Base-by-base conservation (phyloP, 1,284 basidiomycete species). In the Boletus mariae region DNA sequence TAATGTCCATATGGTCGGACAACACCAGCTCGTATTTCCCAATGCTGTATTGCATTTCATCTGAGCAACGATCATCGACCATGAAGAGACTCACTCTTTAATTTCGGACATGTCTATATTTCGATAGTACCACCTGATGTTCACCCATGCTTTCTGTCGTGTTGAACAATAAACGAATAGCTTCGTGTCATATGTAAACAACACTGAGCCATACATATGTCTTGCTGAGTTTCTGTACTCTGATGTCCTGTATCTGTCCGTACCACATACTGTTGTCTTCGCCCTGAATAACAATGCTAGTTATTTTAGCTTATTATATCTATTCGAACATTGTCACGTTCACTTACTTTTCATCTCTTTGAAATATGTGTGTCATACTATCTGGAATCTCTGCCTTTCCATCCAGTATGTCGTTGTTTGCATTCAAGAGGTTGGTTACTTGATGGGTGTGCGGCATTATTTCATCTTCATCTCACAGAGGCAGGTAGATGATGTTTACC, bases 1-100 rank as follows among this genome's bases (percentile, higher is more conserved):
- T 45, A 17, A 53, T 45, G n/a, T 53, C 47, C 15, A 45, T 15
- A 11, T 53, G 47, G 26, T 53, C 42, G 11, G 42, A 49, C 3
- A 49, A 26, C 7, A 53, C 47, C 11, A 53, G n/a, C 23, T 53
- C 42, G 6, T 17, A 26, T 17, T 26, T 38, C 8, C 46, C 46
- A 34, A 53, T 6, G 15, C 43, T 43, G 8, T 15, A 26, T 28
- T 43, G n/a, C 11, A 29, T 13, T 43, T 28, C 11, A 26, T 26
- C 25, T 25, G 5, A 26, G 13, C 12, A 12, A 42, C 6, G 10
- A 5, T 26, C 25, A 23, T 3, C 10, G 8, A 26, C 25, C 10
- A 29, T 26, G 9, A 9, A 10, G 7, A 43, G 5, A 10, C 38
- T 40, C 26, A 43, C 42, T 29, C 15, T n/a, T 43, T 7, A 20